A percentile compares a stretch with the other conserved stretches of the same genome.
Conservation (phyloP, 495 filamentous ascomycete genomes). For the Peziza echinospora region DNA sequence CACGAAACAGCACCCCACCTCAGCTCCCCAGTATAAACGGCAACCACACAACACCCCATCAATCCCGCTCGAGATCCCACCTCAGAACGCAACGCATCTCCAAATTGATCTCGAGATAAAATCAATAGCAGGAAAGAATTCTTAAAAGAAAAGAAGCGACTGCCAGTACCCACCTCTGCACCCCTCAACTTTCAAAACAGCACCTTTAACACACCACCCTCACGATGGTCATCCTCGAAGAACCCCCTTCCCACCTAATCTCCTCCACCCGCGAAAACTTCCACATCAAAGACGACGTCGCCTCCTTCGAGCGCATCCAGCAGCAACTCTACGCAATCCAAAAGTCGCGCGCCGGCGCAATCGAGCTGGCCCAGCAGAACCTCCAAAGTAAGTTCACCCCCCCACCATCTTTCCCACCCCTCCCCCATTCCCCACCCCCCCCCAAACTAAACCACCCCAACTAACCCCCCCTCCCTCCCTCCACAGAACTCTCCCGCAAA, state of each 20-base stretch:
- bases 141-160: too few relatives aligned
- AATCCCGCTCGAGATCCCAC: too few relatives aligned
- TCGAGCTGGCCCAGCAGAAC: slow-evolving; percentile 29
- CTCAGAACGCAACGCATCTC: too few relatives aligned
- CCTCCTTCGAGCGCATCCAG: slow-evolving; percentile 65
- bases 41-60: too few relatives aligned
- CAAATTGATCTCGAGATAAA: too few relatives aligned
- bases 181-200: too few relatives aligned
- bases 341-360: slow-evolving; percentile 52
- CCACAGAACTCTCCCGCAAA: slow-evolving; percentile 42
- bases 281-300: slow-evolving; percentile 73
- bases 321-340: slow-evolving; percentile 60
- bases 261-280: slow-evolving; percentile 53
- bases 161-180: too few relatives aligned
- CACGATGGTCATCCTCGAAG: slow-evolving; percentile 80
- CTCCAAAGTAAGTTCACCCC: slow-evolving; percentile 4
- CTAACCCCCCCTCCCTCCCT: slow-evolving; percentile 3
- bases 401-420: not conserved
- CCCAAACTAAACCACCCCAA: slow-evolving; percentile 8
- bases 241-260: slow-evolving; percentile 49
- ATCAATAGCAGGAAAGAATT: too few relatives aligned
- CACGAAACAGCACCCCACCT: too few relatives aligned
- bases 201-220: not conserved
- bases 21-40: too few relatives aligned
- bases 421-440: slow-evolving; percentile 5